These are phyloP conservation scores for Fusarium sp. DNA, from an alignment of 2,329 filamentous ascomycete species.

Conservation along the genomic window DNA sequence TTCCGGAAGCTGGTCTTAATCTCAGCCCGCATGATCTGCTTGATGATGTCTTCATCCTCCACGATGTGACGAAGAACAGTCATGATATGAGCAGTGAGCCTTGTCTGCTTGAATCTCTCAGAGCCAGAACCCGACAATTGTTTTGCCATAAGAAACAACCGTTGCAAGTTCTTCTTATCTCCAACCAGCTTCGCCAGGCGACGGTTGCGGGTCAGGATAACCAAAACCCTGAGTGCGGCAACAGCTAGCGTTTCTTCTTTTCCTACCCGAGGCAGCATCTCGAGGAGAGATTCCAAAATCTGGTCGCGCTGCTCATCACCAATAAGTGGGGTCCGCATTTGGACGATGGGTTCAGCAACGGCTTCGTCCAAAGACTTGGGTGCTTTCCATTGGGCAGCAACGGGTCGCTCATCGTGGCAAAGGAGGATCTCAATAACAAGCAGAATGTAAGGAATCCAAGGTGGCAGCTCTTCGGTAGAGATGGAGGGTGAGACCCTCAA, in stretches of 20 bases:
- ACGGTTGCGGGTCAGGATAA: slow-evolving; percentile 85
- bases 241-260: slow-evolving; percentile 88
- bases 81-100: slow-evolving; percentile 72
- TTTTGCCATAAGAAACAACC: slow-evolving; percentile 94
- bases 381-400: slow-evolving; percentile 74
- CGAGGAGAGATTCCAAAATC: slow-evolving; percentile 80
- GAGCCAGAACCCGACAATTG: slow-evolving; percentile 84
- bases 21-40: slow-evolving; percentile 90
- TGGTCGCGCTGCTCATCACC: slow-evolving; percentile 70
- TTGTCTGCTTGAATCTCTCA: slow-evolving; percentile 70
- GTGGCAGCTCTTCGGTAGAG: slow-evolving; percentile 79
- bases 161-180: slow-evolving; percentile 87
- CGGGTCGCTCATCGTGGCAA: slow-evolving; percentile 86
- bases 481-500: slow-evolving; percentile 75
- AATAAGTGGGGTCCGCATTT: slow-evolving; percentile 65
- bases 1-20: slow-evolving; percentile 81
- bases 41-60: slow-evolving; percentile 90
- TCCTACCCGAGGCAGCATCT: slow-evolving; percentile 83
- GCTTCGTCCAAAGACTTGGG: slow-evolving; percentile 61
- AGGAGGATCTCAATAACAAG: slow-evolving; percentile 90
- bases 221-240: slow-evolving; percentile 82
- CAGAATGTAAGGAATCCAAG: slow-evolving; percentile 91
- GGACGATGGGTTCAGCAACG: slow-evolving; percentile 65
- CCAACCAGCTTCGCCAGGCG: slow-evolving; percentile 78
- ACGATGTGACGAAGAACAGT: slow-evolving; percentile 90